phyloP scores from a whole-genome alignment of 805 yeast species.

The Kodamaea kakaduensis region DNA sequence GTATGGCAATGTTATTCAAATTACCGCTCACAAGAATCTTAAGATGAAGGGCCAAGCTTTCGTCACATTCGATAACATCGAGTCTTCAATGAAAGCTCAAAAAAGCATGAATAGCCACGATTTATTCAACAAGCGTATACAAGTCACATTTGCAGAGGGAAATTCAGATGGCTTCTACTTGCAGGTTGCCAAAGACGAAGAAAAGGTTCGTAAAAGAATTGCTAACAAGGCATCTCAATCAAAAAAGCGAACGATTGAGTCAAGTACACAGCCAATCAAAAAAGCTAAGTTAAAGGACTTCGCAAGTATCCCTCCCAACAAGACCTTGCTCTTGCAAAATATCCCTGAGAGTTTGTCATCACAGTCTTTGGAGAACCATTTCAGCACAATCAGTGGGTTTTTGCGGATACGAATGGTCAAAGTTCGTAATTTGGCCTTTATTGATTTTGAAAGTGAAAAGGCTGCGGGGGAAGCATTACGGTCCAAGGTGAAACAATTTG shows the following conservation, averaged over 20 bases:
- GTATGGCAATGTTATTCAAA: constrained; percentile 46
- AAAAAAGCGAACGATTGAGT: constrained; percentile 12
- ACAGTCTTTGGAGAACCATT: constrained; percentile 39
- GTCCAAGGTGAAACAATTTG: constrained; percentile 14
- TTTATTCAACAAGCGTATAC: constrained; percentile 47
- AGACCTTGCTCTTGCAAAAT: constrained; percentile 61
- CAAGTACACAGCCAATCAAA: constrained; percentile 5
- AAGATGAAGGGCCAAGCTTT: constrained; percentile 81
- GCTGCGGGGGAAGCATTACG: constrained; percentile 34
- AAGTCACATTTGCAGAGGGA: constrained; percentile 39
- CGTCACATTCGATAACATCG: constrained; percentile 47
- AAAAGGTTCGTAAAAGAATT: constrained; percentile 19
- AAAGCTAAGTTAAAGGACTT: constrained; percentile 19
- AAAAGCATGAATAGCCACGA: constrained; percentile 37
- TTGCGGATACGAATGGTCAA: constrained; percentile 63
- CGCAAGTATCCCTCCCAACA: constrained; percentile 60
- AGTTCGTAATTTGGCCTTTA: constrained; percentile 68
- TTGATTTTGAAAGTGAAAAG: constrained; percentile 63
- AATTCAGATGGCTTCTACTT: constrained; percentile 39
- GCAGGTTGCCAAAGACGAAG: constrained; percentile 16
- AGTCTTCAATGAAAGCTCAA: constrained; percentile 45
- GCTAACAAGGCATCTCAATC: constrained; percentile 16
- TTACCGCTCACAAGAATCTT: constrained; percentile 58
- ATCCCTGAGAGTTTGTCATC: constrained; percentile 38
- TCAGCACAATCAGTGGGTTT: constrained; percentile 55